These are phyloP conservation scores for Cyclotella choctawhatcheeana DNA, from an alignment of 108 stramenopile species.

Conservation along the genomic window DNA sequence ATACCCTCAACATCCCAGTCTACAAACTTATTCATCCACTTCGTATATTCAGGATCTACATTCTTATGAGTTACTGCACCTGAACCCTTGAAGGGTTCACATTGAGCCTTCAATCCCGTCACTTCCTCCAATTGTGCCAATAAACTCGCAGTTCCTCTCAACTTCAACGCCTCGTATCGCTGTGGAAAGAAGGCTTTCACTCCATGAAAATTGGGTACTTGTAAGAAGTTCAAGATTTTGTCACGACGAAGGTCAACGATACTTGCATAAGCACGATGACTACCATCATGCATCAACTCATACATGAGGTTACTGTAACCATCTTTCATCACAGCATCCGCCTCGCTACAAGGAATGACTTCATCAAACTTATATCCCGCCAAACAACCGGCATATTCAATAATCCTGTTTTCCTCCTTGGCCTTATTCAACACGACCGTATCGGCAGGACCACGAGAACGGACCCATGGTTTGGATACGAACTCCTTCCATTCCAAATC, in stretches of 20 bases:
- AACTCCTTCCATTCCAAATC: conserved; percentile 30
- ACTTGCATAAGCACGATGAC: conserved; percentile 11
- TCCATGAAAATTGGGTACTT: neutral
- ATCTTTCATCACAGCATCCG: neutral
- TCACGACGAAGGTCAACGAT: conserved; percentile 21
- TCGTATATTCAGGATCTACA: too few species aligned
- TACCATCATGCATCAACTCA: conserved; percentile 24
- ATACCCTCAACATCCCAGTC: too few species aligned
- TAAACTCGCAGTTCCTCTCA: too few species aligned
- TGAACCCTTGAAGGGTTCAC: too few species aligned
- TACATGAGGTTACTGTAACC: conserved; percentile 12
- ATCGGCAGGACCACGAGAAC: conserved; percentile 2
- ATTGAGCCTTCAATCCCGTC: too few species aligned
- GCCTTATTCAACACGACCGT: neutral
- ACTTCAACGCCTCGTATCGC: too few species aligned
- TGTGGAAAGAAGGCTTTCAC: too few species aligned
- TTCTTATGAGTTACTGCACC: too few species aligned
- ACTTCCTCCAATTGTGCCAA: too few species aligned
- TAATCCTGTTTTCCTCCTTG: neutral
- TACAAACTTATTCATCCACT: too few species aligned
- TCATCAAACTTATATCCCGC: conserved; percentile 14
- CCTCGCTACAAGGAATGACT: conserved; percentile 15
- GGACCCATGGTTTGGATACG: conserved; percentile 31
- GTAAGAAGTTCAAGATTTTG: conserved; percentile 22
- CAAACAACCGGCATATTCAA: neutral